Evolutionary conservation across 2,329 filamentous ascomycete species (phyloP).

Genomic region (Cladophialophora exuberans): DNA sequence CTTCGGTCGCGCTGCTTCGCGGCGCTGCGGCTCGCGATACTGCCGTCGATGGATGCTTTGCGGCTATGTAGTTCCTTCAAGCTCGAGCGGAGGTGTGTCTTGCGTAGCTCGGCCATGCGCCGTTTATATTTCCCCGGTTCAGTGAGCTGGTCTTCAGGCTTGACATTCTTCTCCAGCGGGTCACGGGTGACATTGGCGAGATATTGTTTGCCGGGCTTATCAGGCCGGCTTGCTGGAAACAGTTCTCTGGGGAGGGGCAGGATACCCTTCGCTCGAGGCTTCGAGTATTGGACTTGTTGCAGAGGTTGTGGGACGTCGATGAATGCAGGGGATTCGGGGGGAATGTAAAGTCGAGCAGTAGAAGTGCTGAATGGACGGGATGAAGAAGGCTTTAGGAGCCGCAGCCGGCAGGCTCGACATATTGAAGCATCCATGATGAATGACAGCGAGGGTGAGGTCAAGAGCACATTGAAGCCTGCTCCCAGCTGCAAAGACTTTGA

Average conservation of each 20-base stretch:
- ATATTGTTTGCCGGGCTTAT: constrained; percentile 60
- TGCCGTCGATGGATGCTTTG: constrained; percentile 53
- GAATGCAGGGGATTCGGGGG: constrained; percentile 85
- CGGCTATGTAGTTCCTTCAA: constrained; percentile 70
- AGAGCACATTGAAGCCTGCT: too few relatives aligned
- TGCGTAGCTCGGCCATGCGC: constrained; percentile 71
- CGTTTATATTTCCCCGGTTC: constrained; percentile 63
- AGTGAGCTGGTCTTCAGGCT: constrained; percentile 41
- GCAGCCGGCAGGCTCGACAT: constrained; percentile 31
- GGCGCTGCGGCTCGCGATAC: constrained; percentile 46
- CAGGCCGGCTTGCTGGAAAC: constrained; percentile 65
- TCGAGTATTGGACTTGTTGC: constrained; percentile 40
- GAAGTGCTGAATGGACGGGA: constrained; percentile 53
- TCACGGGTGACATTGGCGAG: constrained; percentile 61
- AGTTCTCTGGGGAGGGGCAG: constrained; percentile 82
- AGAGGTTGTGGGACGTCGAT: constrained; percentile 77
- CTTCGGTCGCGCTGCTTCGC: constrained; percentile 55
- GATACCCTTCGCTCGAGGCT: constrained; percentile 66
- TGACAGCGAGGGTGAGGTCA: too few relatives aligned
- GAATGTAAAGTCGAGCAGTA: constrained; percentile 54
- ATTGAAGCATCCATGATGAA: constrained; percentile 21
- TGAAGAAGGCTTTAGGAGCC: constrained; percentile 23
- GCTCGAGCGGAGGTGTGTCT: constrained; percentile 72
- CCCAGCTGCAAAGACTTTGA: too few relatives aligned
- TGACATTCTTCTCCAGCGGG: constrained; percentile 42